Percentiles rank a stretch among this genome's conserved stretches.
Evolutionary conservation across 1,139 yeast genomes (phyloP).

Genomic region (Magnusiomyces tetraspermus): DNA sequence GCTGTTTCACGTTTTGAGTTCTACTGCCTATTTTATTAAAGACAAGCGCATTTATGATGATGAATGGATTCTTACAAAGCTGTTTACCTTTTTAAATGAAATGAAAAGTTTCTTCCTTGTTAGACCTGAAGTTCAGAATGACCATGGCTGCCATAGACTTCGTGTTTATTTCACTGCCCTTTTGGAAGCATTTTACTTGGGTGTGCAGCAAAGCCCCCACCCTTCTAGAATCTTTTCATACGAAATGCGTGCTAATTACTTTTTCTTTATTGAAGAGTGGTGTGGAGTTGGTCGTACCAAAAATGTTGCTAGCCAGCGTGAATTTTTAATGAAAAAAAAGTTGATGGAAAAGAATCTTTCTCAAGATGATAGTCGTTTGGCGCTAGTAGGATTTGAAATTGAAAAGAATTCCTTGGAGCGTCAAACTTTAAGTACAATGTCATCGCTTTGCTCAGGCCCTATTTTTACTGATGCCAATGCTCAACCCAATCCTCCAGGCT

Average conservation of each 20-base stretch:
- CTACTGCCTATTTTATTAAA: slow-evolving; percentile 56
- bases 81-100: slow-evolving; percentile 56
- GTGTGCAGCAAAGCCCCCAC: slow-evolving; percentile 33
- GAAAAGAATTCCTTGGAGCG: slow-evolving; percentile 65
- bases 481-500: slow-evolving; percentile 38
- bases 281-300: slow-evolving; percentile 75
- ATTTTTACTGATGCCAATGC: slow-evolving; percentile 30
- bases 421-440: slow-evolving; percentile 76
- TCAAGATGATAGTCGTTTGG: slow-evolving; percentile 31
- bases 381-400: slow-evolving; percentile 73
- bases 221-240: slow-evolving; percentile 59
- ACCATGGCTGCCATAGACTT: slow-evolving; percentile 64
- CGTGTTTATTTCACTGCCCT: slow-evolving; percentile 76
- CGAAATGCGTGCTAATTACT: slow-evolving; percentile 76
- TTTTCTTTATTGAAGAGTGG: slow-evolving; percentile 83
- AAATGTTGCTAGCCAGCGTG: slow-evolving; percentile 56
- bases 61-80: slow-evolving; percentile 56
- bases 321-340: slow-evolving; percentile 44
- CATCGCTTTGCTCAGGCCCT: slow-evolving; percentile 53
- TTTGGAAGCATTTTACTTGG: slow-evolving; percentile 56
- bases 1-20: slow-evolving; percentile 63
- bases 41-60: slow-evolving; percentile 49
- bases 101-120: slow-evolving; percentile 52
- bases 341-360: slow-evolving; percentile 24
- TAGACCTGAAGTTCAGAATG: slow-evolving; percentile 48